Evolutionary conservation across 495 filamentous ascomycete species (phyloP).

Genomic region (Aspergillus sclerotioniger): DNA sequence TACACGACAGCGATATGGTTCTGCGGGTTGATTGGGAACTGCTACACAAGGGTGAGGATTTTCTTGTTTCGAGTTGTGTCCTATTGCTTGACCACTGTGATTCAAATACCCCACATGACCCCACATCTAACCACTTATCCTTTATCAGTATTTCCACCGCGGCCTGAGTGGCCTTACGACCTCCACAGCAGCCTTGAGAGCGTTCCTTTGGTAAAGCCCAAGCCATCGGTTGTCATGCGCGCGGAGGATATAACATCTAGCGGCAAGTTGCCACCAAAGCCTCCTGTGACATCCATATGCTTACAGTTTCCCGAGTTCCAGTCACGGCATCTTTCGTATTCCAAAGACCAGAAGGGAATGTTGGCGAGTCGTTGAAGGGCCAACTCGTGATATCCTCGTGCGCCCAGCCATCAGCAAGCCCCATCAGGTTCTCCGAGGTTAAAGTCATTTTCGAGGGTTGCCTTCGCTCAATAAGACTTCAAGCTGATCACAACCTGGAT

Average conservation of each 20-base stretch:
- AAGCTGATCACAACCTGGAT: constrained; percentile 31
- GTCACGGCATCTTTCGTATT: constrained; percentile 74
- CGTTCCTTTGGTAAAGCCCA: constrained; percentile 48
- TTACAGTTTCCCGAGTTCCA: constrained; percentile 18
- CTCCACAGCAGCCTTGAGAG: constrained; percentile 66
- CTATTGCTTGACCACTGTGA: background rate
- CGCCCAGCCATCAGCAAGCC: constrained; percentile 59
- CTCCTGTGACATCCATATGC: background rate
- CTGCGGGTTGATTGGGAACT: constrained; percentile 85
- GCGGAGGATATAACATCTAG: constrained; percentile 70
- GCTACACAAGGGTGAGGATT: constrained; percentile 59
- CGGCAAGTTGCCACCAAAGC: constrained; percentile 38
- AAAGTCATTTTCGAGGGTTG: constrained; percentile 67
- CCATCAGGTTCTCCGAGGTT: constrained; percentile 63
- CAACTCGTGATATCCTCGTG: constrained; percentile 73
- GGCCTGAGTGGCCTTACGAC: constrained; percentile 66
- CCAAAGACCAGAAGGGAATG: constrained; percentile 70
- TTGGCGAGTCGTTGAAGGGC: constrained; percentile 70
- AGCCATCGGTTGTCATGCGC: constrained; percentile 62
- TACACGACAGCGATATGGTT: constrained; percentile 62
- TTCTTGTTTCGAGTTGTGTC: background rate
- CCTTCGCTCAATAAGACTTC: constrained; percentile 56
- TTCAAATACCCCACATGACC: background rate
- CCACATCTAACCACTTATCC: constrained; percentile 1
- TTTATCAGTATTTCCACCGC: constrained; percentile 57